Conservation (phyloP, 148 eudicot species). For the Nyssa sinensis region DNA sequence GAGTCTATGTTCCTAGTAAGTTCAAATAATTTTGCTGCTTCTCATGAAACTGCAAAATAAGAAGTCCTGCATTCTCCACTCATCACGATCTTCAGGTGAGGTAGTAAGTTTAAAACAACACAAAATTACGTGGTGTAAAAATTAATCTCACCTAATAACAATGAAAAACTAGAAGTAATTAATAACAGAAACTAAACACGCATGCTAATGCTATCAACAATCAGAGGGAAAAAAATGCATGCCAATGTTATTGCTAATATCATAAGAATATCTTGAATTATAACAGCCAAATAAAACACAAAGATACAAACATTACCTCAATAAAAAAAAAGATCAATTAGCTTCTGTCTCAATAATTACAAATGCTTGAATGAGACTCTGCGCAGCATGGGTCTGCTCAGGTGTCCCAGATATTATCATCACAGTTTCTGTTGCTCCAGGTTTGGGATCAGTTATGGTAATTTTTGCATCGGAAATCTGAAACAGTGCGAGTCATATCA, state of each 20-base stretch:
- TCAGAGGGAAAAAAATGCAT: too few species aligned
- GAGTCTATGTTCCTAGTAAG: background rate
- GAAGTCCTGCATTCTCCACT: background rate
- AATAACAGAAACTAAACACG: background rate
- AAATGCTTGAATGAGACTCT: slow-evolving; percentile 91
- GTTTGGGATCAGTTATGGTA: slow-evolving; percentile 68
- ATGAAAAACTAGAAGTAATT: background rate
- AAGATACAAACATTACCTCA: slow-evolving; percentile 15
- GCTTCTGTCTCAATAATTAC: slow-evolving; percentile 72
- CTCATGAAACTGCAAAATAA: background rate
- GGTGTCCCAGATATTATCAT: slow-evolving; percentile 91
- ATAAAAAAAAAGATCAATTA: slow-evolving; percentile 29
- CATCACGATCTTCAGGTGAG: slow-evolving; percentile 10
- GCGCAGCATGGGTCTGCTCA: slow-evolving; percentile 94
- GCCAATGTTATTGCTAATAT: background rate
- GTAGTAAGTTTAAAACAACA: slow-evolving; percentile 1
- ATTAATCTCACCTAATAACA: background rate
- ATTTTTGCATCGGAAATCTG: slow-evolving; percentile 90
- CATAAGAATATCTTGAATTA: too few species aligned
- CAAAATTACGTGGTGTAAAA: background rate
- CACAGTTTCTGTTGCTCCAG: slow-evolving; percentile 75
- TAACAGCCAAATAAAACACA: background rate
- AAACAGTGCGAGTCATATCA: background rate
- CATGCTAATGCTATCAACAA: too few species aligned
- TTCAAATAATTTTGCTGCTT: background rate